Base-by-base conservation (phyloP, 371 early-diverging fungal species). In the Mucor ambiguus region DNA sequence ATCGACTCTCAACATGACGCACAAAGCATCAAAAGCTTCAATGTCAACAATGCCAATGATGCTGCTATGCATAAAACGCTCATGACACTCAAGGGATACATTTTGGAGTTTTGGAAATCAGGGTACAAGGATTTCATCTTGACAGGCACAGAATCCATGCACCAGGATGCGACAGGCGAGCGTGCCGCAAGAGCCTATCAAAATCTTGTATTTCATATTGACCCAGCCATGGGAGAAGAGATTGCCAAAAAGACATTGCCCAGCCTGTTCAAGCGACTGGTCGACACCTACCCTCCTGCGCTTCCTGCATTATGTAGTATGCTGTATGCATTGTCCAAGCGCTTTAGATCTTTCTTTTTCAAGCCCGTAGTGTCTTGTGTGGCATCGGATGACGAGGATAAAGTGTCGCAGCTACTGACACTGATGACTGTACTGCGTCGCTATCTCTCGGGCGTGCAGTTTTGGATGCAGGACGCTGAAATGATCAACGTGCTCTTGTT, bases 381-480 rank as follows among this genome's bases (percentile, higher is more conserved):
- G 12, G 86, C 88, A 1, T 85, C 87, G 0, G 78, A 86, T 46
- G 81, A 85, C 8, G 81, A 85, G 20, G 73, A 76, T 1, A 83
- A 79, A 33, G 81, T 89, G 4, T 66, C 78, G 0, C 66, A 74
- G 4, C 66, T 77, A 24, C 74, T 89, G 10, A 74, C 73, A 28
- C 48, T 88, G 5, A 79, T 89, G 0, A 71, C 80, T 0, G 78
- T 79, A 26, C 60, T 89, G 10, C 78, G 82, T 16, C 73, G 73
- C 10, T 85, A 89, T 52, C 67, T 89, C 43, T 72, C 79, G 11
- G 79, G 84, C 6, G 86, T 89, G 20, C 86, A 88, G 59, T 70
- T 86, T 32, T 89, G 84, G 75, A 88, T 89, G 88, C 78, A 81
- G n/a, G 89, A 89, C 68, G 75, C 79, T 1, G 89, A 88, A 55